A percentile compares a stretch with the other conserved stretches of the same genome.
These are phyloP conservation scores for Ustilago bromivora DNA, from an alignment of 1,284 basidiomycete genomes.

Conservation along the genomic window DNA sequence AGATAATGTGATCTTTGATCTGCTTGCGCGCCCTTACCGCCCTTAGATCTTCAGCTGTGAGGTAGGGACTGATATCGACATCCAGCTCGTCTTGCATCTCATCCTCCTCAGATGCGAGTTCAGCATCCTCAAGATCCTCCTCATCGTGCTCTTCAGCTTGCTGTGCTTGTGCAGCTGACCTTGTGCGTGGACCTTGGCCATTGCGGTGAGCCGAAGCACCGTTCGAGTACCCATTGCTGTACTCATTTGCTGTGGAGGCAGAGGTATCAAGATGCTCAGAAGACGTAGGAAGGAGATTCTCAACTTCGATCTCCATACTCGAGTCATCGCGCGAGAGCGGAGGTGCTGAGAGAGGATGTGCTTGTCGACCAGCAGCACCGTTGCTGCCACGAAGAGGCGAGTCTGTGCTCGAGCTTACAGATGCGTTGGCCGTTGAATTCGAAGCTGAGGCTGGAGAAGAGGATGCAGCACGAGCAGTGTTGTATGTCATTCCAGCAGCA, in stretches of 20 bases:
- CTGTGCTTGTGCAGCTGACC: neutral
- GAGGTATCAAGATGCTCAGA: conserved; percentile 50
- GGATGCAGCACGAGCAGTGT: conserved; percentile 2
- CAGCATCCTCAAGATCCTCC: conserved; percentile 32
- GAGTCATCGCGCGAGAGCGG: conserved; percentile 59
- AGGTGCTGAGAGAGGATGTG: conserved; percentile 57
- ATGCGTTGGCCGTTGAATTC: conserved; percentile 9
- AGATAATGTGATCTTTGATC: conserved; percentile 77
- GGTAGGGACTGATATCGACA: conserved; percentile 43
- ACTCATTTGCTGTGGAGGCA: conserved; percentile 15
- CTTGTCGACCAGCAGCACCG: conserved; percentile 32
- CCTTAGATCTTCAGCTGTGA: conserved; percentile 38
- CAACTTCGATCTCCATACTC: conserved; percentile 60
- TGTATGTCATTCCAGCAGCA: conserved; percentile 11
- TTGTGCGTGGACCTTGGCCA: conserved; percentile 6
- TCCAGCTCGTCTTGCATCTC: conserved; percentile 23
- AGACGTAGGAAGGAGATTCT: conserved; percentile 49
- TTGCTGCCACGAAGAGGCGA: neutral
- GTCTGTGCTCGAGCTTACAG: neutral
- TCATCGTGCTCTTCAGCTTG: conserved; percentile 11
- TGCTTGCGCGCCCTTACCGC: conserved; percentile 61
- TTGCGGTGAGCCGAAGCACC: conserved; percentile 7
- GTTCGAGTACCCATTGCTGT: conserved; percentile 30
- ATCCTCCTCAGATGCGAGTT: conserved; percentile 26
- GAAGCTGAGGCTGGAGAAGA: conserved; percentile 11